phyloP scores from a whole-genome alignment of 345 rosid genomes.

The Punica granatum region DNA sequence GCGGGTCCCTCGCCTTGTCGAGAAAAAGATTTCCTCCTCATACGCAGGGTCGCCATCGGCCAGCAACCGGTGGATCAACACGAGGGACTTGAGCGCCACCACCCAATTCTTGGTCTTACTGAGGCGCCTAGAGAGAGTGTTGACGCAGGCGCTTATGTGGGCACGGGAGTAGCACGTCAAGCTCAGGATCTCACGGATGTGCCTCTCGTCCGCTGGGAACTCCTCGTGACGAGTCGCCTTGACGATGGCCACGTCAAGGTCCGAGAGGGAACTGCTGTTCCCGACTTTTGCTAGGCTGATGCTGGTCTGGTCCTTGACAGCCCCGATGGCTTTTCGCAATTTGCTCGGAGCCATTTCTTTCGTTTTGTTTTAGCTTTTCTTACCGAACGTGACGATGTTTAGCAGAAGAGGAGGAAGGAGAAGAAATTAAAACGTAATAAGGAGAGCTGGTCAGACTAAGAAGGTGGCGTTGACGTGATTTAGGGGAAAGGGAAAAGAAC shows the following conservation, averaged over 20 bases:
- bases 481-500: background rate
- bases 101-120: slow-evolving; percentile 87
- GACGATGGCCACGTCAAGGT: slow-evolving; percentile 87
- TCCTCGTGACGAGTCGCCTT: slow-evolving; percentile 97
- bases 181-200: slow-evolving; percentile 70
- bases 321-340: slow-evolving; percentile 38
- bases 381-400: too few species aligned
- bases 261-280: slow-evolving; percentile 69
- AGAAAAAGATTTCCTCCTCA: slow-evolving; percentile 69
- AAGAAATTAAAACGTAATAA: too few species aligned
- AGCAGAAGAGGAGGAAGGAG: too few species aligned
- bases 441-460: too few species aligned
- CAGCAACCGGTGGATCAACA: slow-evolving; percentile 63
- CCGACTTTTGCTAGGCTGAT: slow-evolving; percentile 43
- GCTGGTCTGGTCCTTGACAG: slow-evolving; percentile 45
- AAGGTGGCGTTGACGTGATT: background rate
- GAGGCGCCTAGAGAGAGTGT: slow-evolving; percentile 62
- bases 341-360: slow-evolving; percentile 36
- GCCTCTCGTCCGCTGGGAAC: slow-evolving; percentile 71
- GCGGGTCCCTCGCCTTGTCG: slow-evolving; percentile 68
- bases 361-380: background rate
- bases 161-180: slow-evolving; percentile 73
- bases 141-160: slow-evolving; percentile 65
- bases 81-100: slow-evolving; percentile 74
- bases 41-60: slow-evolving; percentile 63